Conservation (phyloP, 495 filamentous ascomycete species). For the Aspergillus carlsbadensis region DNA sequence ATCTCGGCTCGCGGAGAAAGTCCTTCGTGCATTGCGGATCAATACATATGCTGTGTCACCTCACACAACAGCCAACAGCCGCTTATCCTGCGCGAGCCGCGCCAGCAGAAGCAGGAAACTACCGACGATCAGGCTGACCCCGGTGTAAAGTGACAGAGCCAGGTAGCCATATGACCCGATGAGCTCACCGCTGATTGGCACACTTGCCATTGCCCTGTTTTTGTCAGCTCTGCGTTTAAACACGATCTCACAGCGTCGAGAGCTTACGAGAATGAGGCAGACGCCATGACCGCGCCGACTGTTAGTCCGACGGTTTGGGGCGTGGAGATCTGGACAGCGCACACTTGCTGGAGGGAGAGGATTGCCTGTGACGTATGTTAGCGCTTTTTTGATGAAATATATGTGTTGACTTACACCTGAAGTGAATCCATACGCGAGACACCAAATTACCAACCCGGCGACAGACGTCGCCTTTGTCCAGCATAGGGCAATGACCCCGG, state of each 20-base stretch:
- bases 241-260: too few species aligned
- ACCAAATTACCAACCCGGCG: constrained; percentile 35
- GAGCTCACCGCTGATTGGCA: constrained; percentile 37
- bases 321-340: constrained; percentile 37
- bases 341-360: constrained; percentile 41
- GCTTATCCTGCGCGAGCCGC: constrained; percentile 23
- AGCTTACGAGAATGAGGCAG: constrained; percentile 37
- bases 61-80: constrained; percentile 25
- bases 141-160: constrained; percentile 34
- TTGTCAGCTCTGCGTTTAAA: not conserved
- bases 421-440: constrained; percentile 38
- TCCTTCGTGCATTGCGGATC: too few species aligned
- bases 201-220: constrained; percentile 35
- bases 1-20: too few species aligned
- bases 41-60: not conserved
- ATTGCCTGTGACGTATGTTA: constrained; percentile 31
- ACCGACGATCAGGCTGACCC: constrained; percentile 32
- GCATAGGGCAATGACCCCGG: constrained; percentile 48
- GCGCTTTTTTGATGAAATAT: not conserved
- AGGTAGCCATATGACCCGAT: constrained; percentile 35
- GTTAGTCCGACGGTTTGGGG: constrained; percentile 30
- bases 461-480: constrained; percentile 38
- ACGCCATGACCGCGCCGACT: constrained; percentile 33
- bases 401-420: constrained; percentile 32
- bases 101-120: constrained; percentile 26